Base-by-base conservation (phyloP, 2,329 filamentous ascomycete genomes). In the Ascochyta koolunga region DNA sequence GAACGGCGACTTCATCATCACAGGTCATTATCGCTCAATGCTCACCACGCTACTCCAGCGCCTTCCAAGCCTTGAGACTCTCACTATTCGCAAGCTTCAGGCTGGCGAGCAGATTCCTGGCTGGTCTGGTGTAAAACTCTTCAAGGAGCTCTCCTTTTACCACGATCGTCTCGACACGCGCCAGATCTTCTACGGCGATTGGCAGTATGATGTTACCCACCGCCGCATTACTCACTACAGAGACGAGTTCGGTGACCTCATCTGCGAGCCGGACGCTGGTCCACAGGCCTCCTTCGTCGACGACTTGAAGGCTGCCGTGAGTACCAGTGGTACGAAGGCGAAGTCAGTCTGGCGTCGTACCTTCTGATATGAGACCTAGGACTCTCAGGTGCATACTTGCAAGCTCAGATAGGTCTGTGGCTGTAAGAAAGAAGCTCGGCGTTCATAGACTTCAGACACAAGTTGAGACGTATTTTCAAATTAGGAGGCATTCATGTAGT, bases 131-230 rank as follows among this genome's bases (percentile, higher is more conserved):
- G 24, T 24, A 2, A 13, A 54, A 4, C 21, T 44, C 7, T 38
- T 66, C 25, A 40, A 54, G 29, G 7, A 50, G 2, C 33, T 67
- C 7, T 66, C 64, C 1, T 64, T 56, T 43, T 61, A 59, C 39
- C n/a, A 37, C 16, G 29, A 49, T 0, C 19, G 18, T 6, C 35
- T 64, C 10, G 40, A 56, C 19, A 50, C 46, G 22, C 58, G 60
- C 18, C 1, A 35, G 10, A 50, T 64, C 40, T 62, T 53, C 52
- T 67, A 66, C 27, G 61, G 57, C 9, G 54, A 56, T 31, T 66
- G 56, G 51, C 50, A 63, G 47, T 66, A 67, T 44, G 65, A 66
- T 8, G 59, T 37, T 9, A 7, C 49, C 2, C 55, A 66, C 29
- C 33, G 33, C 5, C 43, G 60, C 11, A 37, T 58, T 36, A 65